Evolutionary conservation across 2,329 filamentous ascomycete species (phyloP).

Genomic region (Orbilia javanica): DNA sequence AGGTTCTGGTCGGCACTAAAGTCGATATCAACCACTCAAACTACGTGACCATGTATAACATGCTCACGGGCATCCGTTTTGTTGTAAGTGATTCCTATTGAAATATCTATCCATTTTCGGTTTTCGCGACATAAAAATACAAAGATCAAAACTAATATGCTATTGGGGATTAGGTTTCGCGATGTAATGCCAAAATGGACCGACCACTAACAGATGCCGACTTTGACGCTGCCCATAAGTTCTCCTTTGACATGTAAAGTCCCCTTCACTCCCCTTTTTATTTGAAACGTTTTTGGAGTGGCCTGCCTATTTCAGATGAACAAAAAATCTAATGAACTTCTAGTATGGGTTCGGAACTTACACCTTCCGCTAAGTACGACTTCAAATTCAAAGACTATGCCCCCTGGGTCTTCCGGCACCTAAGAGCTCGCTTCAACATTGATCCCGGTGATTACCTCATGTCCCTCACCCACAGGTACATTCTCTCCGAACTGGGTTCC

Average conservation of each 20-base stretch:
- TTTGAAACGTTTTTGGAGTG: constrained; percentile 2
- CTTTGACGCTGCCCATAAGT: constrained; percentile 95
- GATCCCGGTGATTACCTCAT: constrained; percentile 98
- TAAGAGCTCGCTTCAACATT: constrained; percentile 86
- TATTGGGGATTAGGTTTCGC: constrained; percentile 84
- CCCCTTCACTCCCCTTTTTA: constrained; percentile 13
- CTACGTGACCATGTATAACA: constrained; percentile 98
- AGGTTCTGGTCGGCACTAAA: constrained; percentile 94
- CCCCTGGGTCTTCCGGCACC: constrained; percentile 97
- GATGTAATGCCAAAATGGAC: constrained; percentile 96
- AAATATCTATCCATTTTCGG: too few species aligned
- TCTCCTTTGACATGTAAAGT: constrained; percentile 97
- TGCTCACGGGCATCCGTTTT: constrained; percentile 98
- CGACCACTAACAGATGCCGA: constrained; percentile 89
- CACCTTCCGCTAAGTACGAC: constrained; percentile 98
- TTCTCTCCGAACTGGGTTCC: constrained; percentile 94
- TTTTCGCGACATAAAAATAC: too few species aligned
- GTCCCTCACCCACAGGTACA: constrained; percentile 98
- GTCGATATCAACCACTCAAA: constrained; percentile 97
- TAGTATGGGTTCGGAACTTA: constrained; percentile 94
- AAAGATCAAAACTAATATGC: not conserved
- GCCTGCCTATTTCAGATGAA: not conserved
- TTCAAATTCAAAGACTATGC: constrained; percentile 99
- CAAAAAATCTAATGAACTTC: not conserved
- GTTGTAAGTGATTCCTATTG: constrained; percentile 49